phyloP scores from a whole-genome alignment of 352 stramenopile species.

The Blastocystis hominis region DNA sequence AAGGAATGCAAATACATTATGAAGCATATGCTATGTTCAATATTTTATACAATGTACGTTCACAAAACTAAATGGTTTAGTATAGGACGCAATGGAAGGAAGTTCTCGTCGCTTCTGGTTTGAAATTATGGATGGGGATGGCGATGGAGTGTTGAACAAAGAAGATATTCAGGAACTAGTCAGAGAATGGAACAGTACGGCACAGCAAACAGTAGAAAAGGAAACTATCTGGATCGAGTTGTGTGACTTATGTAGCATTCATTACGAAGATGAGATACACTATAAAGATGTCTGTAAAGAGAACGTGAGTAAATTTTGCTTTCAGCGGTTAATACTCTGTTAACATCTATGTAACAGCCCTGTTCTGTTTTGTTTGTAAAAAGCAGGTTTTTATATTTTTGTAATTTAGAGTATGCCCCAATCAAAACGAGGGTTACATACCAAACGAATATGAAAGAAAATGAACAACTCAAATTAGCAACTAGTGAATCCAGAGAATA shows the following conservation, averaged over 20 bases:
- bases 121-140: constrained; percentile 9
- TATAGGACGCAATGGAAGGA: constrained; percentile 42
- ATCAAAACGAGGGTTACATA: no score
- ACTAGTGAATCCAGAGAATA: no score
- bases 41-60: constrained; percentile 20
- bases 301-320: not conserved
- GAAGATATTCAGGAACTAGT: not conserved
- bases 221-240: not conserved
- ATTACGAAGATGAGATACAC: not conserved
- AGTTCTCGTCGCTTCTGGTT: constrained; percentile 8
- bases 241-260: constrained; percentile 9
- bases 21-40: constrained; percentile 54
- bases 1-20: not conserved
- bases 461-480: no score
- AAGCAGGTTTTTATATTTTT: not conserved
- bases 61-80: not conserved
- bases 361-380: not conserved
- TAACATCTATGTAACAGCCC: no score
- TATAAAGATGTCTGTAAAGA: not conserved
- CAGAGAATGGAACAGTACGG: not conserved
- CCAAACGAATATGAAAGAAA: no score
- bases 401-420: no score
- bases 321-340: not conserved
- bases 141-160: not conserved
- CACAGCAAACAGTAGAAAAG: not conserved